These are phyloP conservation scores for Turnera subulata DNA, from an alignment of 345 rosid genomes.

Conservation along the genomic window DNA sequence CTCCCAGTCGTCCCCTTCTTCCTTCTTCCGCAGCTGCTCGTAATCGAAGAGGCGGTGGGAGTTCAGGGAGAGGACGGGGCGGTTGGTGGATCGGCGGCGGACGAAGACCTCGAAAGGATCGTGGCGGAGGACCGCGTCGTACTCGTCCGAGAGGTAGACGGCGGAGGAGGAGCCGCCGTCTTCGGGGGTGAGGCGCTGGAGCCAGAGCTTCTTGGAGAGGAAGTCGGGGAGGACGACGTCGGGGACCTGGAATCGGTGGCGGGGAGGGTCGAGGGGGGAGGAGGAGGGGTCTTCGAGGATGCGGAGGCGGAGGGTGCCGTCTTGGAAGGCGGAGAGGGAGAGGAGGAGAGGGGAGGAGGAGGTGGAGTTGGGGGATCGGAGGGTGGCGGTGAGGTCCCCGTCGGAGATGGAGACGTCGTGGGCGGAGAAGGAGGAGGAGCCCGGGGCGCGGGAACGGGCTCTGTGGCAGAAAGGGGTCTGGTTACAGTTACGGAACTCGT, in stretches of 20 bases:
- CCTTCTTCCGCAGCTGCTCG: conserved; percentile 72
- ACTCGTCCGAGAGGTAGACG: conserved; percentile 53
- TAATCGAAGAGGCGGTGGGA: conserved; percentile 85
- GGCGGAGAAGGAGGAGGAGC: conserved; percentile 47
- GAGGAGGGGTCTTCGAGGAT: conserved; percentile 72
- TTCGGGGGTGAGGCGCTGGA: conserved; percentile 44
- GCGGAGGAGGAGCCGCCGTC: conserved; percentile 76
- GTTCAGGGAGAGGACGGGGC: conserved; percentile 62
- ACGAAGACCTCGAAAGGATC: conserved; percentile 85
- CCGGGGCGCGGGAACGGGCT: conserved; percentile 74
- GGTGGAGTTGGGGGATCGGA: conserved; percentile 37
- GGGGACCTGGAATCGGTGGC: conserved; percentile 78
- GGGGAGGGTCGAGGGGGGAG: conserved; percentile 45
- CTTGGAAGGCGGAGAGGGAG: conserved; percentile 61
- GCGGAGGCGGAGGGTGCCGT: conserved; percentile 66
- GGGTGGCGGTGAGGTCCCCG: conserved; percentile 81
- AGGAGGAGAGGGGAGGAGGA: conserved; percentile 48
- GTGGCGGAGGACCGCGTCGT: conserved; percentile 79
- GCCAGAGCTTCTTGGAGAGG: conserved; percentile 67
- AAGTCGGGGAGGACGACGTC: conserved; percentile 66
- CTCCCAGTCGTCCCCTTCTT: conserved; percentile 60
- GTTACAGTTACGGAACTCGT: conserved; percentile 86
- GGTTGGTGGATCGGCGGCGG: conserved; percentile 42
- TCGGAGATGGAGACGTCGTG: conserved; percentile 52
- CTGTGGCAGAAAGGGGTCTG: conserved; percentile 98